Evolutionary conservation across 352 stramenopile species (phyloP), one percentile per base, ranked within the genome.

Genomic region (Phytophthora pistaciae): DNA sequence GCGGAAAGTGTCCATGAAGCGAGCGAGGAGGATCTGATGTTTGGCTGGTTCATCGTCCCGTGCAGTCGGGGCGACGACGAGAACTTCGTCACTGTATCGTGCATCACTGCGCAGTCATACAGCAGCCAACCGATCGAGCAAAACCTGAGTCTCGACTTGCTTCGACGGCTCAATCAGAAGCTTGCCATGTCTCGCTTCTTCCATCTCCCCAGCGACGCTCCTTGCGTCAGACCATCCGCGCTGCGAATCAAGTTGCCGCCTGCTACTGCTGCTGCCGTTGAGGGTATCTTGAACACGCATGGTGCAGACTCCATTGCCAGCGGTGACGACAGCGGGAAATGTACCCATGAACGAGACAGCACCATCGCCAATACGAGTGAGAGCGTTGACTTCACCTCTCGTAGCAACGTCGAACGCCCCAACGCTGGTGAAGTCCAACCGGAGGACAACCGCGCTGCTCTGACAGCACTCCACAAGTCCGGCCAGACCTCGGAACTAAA

Each of bases 11-110:
- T 70, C 8, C 70, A 73, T 31, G 68, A 82, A 9, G 57, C 50
- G 0, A 68, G 66, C 31, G 78, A 83, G 53, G 60, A 29, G 21
- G 70, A 75, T n/a, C 52, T 92, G 18, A 62, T 89, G 21, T 91
- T 92, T 48, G 83, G 80, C 18, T 92, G 82, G 82, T 84, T 91
- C 40, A 56, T 92, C 14, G 75, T 79, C 5, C 82, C 82, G 4
- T 80, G 79, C 49, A 68, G 55, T 23, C 62, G 75, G n/a, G 68
- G 76, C 44, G 72, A 80, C 18, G 73, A 75, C 0, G 44, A 72
- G 11, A 73, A 60, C 3, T 66, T 72, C 0, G 72, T 91, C 23
- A 91, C 80, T 44, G 80, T 88, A 16, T 89, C 84, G n/a, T 89
- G 83, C 48, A 86, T 91, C 59, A 68, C 83, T 9, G 50, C 77